Base-by-base conservation (phyloP, 495 filamentous ascomycete genomes). In the Aspergillus affinis region DNA sequence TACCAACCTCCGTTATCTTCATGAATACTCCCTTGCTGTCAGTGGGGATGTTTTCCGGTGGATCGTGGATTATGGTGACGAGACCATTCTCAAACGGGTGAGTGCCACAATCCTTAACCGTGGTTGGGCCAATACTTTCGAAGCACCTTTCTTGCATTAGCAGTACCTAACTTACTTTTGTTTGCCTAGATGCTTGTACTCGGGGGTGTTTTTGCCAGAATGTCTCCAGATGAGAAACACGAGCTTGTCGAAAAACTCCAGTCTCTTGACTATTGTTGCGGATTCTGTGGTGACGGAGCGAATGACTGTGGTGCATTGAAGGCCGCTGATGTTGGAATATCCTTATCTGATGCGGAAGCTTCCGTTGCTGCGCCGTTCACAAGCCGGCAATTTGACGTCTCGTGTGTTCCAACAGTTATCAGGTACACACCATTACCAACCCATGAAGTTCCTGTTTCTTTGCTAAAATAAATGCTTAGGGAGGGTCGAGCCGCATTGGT, bases 221-320 rank as follows among this genome's bases (percentile, higher is more conserved):
- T 99, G 95, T 97, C 93, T 17, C 95, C 95, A 0, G 95, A 99
- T 72, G 94, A 99, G 74, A 99, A 99, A 69, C 93, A 98, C 71
- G 95, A 99, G 69, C 79, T 99, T 10, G 92, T 99, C 13, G 93
- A 98, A 71, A 98, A 96, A 69, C 83, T 99, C 19, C 95, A 99
- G 67, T 92, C 91, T 62, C 89, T 99, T 58, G 94, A 92, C 70
- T 98, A 98, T 73, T 96, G 91, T 66, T 90, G 86, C 67, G 93
- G 95, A 20, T 99, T 99, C 73, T 99, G 95, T 64, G 95, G 95
- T 46, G 95, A 99, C 69, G 95, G 95, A 51, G 95, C 95, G 20
- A 99, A 99, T 72, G 95, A 99, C 69, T 99, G 95, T 68, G 95
- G 94, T 62, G 95, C 95, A 32, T 80, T 99, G 58, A 99, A 97